These are phyloP conservation scores for Termitomyces sp. DNA, from an alignment of 768 basidiomycete genomes.

Conservation along the genomic window DNA sequence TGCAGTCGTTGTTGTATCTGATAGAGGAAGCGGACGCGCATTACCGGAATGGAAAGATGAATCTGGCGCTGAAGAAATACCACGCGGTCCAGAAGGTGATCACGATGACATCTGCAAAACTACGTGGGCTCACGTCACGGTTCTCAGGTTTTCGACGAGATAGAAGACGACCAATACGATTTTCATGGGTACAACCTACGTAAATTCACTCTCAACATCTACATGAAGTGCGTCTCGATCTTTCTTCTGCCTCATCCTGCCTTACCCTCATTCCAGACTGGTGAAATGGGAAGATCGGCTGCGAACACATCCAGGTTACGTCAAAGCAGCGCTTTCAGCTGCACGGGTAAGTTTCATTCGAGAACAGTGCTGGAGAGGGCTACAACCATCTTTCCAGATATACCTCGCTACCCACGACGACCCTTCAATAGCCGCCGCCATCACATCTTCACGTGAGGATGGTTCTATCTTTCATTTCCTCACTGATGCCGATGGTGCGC, in stretches of 20 bases:
- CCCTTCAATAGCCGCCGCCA: constrained; percentile 48
- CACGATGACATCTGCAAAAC: neutral
- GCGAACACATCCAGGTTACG: constrained; percentile 71
- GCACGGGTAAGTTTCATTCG: constrained; percentile 44
- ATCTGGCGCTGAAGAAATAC: constrained; percentile 83
- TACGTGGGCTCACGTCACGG: neutral
- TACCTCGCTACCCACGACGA: constrained; percentile 69
- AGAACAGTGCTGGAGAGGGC: neutral
- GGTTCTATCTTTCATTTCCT: neutral
- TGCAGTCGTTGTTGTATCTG: constrained; percentile 91
- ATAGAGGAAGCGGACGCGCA: constrained; percentile 77
- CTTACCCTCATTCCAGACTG: constrained; percentile 39
- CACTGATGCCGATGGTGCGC: neutral
- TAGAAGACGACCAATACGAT: constrained; percentile 96
- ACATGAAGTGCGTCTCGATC: constrained; percentile 60
- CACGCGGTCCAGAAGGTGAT: constrained; percentile 68
- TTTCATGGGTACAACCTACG: constrained; percentile 95
- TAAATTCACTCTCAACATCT: constrained; percentile 82
- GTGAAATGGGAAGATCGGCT: constrained; percentile 79
- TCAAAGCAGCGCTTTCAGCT: constrained; percentile 66
- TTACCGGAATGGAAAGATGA: constrained; percentile 54
- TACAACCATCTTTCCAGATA: constrained; percentile 43
- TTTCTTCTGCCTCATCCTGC: neutral
- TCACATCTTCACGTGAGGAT: constrained; percentile 32
- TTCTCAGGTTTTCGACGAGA: constrained; percentile 71